Percentiles rank a stretch among this genome's conserved stretches.
Evolutionary conservation across 164 flowering plant genomes (phyloP).

Genomic region (Kingdonia uniflora): DNA sequence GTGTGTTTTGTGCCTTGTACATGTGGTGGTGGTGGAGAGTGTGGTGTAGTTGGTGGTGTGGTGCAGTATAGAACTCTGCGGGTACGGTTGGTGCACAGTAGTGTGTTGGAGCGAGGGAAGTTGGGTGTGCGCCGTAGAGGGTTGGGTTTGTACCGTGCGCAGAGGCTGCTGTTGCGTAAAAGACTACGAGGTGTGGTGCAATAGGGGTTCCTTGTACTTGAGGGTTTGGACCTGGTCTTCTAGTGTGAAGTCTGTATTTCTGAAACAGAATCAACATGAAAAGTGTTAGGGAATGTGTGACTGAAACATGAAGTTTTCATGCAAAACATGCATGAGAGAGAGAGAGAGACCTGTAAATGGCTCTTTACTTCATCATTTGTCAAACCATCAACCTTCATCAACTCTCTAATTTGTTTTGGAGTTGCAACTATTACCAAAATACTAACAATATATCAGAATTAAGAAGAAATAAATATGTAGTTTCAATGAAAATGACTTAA

Average conservation of each 20-base stretch:
- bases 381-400: slow-evolving; percentile 98
- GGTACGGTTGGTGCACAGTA: slow-evolving; percentile 36
- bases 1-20: slow-evolving; percentile 41
- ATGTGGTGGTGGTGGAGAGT: slow-evolving; percentile 47
- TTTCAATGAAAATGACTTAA: too few species aligned
- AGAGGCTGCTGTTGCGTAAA: slow-evolving; percentile 60
- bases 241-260: slow-evolving; percentile 95
- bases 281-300: neutral
- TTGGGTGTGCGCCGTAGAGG: slow-evolving; percentile 50
- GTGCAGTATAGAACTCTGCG: slow-evolving; percentile 42
- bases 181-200: slow-evolving; percentile 74
- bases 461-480: too few species aligned
- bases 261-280: slow-evolving; percentile 17
- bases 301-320: slow-evolving; percentile 12
- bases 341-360: slow-evolving; percentile 70
- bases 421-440: slow-evolving; percentile 63
- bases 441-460: too few species aligned
- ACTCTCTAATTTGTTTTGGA: slow-evolving; percentile 95
- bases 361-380: slow-evolving; percentile 99
- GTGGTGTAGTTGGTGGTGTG: slow-evolving; percentile 34
- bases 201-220: slow-evolving; percentile 40
- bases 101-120: slow-evolving; percentile 41
- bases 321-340: neutral
- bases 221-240: slow-evolving; percentile 84
- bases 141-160: slow-evolving; percentile 33